phyloP scores from a whole-genome alignment of 768 basidiomycete genomes.

The Lactarius evosmus region DNA sequence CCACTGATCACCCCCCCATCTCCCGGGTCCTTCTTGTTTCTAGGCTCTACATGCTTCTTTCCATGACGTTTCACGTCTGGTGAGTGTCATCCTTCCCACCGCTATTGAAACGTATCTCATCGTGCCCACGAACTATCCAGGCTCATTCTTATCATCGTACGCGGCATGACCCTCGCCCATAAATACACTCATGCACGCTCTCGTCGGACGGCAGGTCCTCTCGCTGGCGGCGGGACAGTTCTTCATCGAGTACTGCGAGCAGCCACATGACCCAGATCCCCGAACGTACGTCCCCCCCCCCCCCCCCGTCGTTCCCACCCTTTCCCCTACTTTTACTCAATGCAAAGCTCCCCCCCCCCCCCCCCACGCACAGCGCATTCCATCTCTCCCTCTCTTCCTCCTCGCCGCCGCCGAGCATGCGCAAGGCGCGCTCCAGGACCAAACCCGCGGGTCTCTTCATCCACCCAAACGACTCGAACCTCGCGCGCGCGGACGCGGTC shows the following conservation, averaged over 20 bases:
- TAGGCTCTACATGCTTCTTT: slow-evolving; percentile 69
- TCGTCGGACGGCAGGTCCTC: slow-evolving; percentile 43
- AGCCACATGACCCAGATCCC: slow-evolving; percentile 29
- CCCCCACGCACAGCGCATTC: not conserved
- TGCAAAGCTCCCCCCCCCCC: not conserved
- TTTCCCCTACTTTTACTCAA: not conserved
- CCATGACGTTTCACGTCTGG: slow-evolving; percentile 72
- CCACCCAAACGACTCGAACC: slow-evolving; percentile 58
- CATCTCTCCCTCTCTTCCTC: slow-evolving; percentile 2
- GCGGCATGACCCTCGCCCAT: slow-evolving; percentile 20
- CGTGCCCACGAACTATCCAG: slow-evolving; percentile 32
- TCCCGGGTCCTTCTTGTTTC: not conserved
- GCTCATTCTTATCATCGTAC: slow-evolving; percentile 49
- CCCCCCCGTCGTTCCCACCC: too few relatives aligned
- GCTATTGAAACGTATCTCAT: not conserved
- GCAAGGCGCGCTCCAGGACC: slow-evolving; percentile 46
- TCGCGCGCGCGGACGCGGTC: slow-evolving; percentile 64
- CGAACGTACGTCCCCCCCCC: slow-evolving; percentile 8
- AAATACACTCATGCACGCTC: not conserved
- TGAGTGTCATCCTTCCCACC: slow-evolving; percentile 36
- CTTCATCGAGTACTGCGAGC: slow-evolving; percentile 45
- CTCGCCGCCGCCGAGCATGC: not conserved
- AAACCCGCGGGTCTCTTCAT: slow-evolving; percentile 50
- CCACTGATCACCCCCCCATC: too few relatives aligned
- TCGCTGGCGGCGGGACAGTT: slow-evolving; percentile 59